phyloP scores from a whole-genome alignment of 2,329 filamentous ascomycete species.

The Sphaerulina populicola region DNA sequence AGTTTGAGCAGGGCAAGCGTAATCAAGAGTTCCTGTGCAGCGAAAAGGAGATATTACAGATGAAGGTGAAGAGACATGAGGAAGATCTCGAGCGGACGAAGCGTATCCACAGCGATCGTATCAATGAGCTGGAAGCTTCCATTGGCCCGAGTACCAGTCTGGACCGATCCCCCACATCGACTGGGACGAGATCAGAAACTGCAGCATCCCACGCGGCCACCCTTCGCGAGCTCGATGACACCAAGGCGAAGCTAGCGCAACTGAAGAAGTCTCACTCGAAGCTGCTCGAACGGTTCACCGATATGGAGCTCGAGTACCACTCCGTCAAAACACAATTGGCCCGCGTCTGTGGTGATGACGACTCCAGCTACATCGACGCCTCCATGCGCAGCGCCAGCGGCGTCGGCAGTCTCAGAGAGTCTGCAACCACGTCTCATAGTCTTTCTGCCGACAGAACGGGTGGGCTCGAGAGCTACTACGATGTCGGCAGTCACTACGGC shows the following conservation, averaged over 20 bases:
- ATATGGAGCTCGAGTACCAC: constrained; percentile 36
- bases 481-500: constrained; percentile 19
- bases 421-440: constrained; percentile 16
- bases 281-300: constrained; percentile 44
- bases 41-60: constrained; percentile 50
- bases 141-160: constrained; percentile 10
- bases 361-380: constrained; percentile 2
- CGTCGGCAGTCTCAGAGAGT: constrained; percentile 1
- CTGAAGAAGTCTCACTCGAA: constrained; percentile 47
- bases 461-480: constrained; percentile 21
- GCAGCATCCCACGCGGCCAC: constrained; percentile 5
- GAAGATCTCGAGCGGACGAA: constrained; percentile 43
- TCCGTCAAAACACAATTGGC: constrained; percentile 26
- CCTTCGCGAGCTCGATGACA: constrained; percentile 37
- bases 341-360: constrained; percentile 14
- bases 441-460: constrained; percentile 13
- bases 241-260: constrained; percentile 41
- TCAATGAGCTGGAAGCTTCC: constrained; percentile 40
- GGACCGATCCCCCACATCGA: constrained; percentile 9
- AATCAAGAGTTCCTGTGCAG: constrained; percentile 52
- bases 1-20: constrained; percentile 50
- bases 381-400: constrained; percentile 4
- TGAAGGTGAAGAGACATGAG: constrained; percentile 50
- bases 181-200: neutral
- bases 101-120: constrained; percentile 42